These are phyloP conservation scores for Macrolepiota fuliginosa DNA, from an alignment of 768 basidiomycete species.

Conservation along the genomic window DNA sequence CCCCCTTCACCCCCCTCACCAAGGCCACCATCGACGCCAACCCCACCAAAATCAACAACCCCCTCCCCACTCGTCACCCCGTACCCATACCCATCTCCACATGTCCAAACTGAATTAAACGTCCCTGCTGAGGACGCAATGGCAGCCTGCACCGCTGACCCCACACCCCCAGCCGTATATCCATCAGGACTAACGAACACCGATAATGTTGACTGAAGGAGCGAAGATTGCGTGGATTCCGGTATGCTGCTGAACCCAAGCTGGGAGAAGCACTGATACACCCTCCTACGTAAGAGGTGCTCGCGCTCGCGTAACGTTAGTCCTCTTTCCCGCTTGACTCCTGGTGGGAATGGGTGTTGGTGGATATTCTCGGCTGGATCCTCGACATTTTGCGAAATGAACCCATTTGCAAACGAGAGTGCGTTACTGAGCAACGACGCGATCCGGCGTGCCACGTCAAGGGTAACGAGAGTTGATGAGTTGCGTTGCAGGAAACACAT, in stretches of 20 bases:
- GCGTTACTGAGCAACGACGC: conserved; percentile 87
- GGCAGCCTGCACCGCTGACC: conserved; percentile 87
- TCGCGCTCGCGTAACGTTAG: conserved; percentile 76
- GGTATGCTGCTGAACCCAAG: conserved; percentile 79
- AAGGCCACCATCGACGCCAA: conserved; percentile 37
- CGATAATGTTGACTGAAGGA: conserved; percentile 78
- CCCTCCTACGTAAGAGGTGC: conserved; percentile 75
- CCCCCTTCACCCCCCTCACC: conserved; percentile 30
- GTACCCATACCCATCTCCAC: conserved; percentile 86
- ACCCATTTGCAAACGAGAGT: conserved; percentile 85
- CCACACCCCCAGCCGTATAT: conserved; percentile 41
- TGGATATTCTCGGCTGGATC: conserved; percentile 49
- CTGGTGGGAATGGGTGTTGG: conserved; percentile 24
- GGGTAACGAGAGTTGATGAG: conserved; percentile 67
- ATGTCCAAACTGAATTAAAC: conserved; percentile 85
- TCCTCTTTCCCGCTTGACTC: conserved; percentile 30
- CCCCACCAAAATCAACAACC: conserved; percentile 42
- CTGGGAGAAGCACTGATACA: conserved; percentile 86
- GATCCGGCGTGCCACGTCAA: conserved; percentile 89
- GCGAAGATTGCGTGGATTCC: conserved; percentile 74
- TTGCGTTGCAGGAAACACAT: conserved; percentile 87
- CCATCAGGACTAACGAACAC: conserved; percentile 87
- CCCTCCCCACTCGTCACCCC: conserved; percentile 73
- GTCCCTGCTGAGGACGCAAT: conserved; percentile 84
- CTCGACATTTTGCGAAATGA: conserved; percentile 67